phyloP scores from a whole-genome alignment of 768 basidiomycete genomes.

The Lenzites betulinus region DNA sequence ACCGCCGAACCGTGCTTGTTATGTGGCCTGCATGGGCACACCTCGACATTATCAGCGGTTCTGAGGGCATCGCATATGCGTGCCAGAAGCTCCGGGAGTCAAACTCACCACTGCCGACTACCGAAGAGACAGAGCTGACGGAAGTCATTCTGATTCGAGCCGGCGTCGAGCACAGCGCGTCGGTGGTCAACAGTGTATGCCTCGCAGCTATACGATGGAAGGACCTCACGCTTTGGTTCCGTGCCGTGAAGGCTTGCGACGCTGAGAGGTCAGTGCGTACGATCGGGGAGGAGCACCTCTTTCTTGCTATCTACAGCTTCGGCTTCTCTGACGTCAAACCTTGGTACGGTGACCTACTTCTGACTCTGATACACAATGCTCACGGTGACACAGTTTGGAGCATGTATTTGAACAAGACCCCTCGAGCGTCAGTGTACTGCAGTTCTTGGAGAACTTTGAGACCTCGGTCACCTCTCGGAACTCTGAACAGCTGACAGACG shows the following conservation, averaged over 20 bases:
- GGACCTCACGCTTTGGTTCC: slow-evolving; percentile 13
- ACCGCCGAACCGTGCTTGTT: slow-evolving; percentile 29
- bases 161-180: neutral
- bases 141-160: neutral
- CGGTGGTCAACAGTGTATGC: neutral
- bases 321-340: slow-evolving; percentile 12
- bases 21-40: slow-evolving; percentile 27
- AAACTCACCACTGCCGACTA: neutral
- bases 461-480: neutral
- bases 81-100: slow-evolving; percentile 4
- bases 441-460: slow-evolving; percentile 2
- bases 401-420: neutral
- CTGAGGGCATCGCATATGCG: slow-evolving; percentile 1
- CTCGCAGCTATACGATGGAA: slow-evolving; percentile 7
- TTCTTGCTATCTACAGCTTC: slow-evolving; percentile 4
- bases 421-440: neutral
- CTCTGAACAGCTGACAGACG: neutral
- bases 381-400: slow-evolving; percentile 3
- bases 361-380: no score
- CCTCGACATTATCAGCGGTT: slow-evolving; percentile 8
- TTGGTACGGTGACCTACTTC: no score
- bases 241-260: slow-evolving; percentile 12
- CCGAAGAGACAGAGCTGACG: no score
- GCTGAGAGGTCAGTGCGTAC: neutral
- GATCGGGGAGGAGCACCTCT: slow-evolving; percentile 5